Percentiles rank a stretch among this genome's conserved stretches.
phyloP scores from a whole-genome alignment of 2,329 filamentous ascomycete species.

The Epichloe brachyelytri region DNA sequence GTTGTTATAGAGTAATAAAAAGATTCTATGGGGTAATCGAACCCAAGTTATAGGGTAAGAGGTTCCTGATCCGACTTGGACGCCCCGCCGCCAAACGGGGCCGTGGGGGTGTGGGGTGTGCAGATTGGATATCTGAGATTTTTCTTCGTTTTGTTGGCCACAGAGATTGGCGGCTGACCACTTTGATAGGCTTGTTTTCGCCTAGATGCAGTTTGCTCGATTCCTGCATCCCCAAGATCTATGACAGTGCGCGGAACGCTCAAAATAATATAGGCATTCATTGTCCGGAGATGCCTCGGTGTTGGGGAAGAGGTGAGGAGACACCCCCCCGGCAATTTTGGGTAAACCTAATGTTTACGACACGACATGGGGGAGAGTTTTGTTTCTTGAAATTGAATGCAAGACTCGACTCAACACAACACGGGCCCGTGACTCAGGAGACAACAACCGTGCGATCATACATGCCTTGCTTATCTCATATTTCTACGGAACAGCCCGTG shows the following conservation, averaged over 20 bases:
- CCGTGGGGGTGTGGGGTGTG: not conserved
- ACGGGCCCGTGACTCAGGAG: not conserved
- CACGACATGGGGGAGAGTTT: not conserved
- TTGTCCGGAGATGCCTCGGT: conserved; percentile 1
- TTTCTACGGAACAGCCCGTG: not conserved
- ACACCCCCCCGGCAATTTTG: no score
- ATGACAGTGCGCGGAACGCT: not conserved
- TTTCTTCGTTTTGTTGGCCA: no score
- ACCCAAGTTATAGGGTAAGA: conserved; percentile 10
- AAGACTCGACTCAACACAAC: not conserved
- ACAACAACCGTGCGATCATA: not conserved
- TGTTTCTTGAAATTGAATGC: not conserved
- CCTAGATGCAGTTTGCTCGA: not conserved
- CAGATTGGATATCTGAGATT: not conserved
- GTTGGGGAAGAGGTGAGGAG: not conserved
- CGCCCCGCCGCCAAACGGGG: not conserved
- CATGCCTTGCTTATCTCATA: not conserved
- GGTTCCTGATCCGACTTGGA: conserved; percentile 1
- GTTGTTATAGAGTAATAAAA: conserved; percentile 18
- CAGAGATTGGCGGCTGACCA: not conserved
- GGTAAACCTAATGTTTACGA: no score
- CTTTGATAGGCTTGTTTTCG: not conserved
- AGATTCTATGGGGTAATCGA: conserved; percentile 9
- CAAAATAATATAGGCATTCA: not conserved
- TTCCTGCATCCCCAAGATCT: not conserved